These are phyloP conservation scores for Pseudopediastrum boryanum DNA, from an alignment of 139 green algal genomes.

Conservation along the genomic window DNA sequence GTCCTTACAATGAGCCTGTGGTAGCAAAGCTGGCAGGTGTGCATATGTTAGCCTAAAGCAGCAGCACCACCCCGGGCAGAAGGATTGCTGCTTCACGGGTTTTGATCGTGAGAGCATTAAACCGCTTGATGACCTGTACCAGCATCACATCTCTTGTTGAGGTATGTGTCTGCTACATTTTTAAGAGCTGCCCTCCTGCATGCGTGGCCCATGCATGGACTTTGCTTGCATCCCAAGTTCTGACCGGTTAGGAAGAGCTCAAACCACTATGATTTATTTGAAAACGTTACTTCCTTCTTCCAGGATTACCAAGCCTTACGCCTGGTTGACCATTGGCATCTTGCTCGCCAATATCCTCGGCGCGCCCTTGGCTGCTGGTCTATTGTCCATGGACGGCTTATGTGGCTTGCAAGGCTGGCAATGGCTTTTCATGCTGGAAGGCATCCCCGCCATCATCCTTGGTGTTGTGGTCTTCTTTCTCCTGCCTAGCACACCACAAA, in stretches of 20 bases:
- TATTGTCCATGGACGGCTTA: slow-evolving; percentile 6
- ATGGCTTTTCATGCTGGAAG: slow-evolving; percentile 65
- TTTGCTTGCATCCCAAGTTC: not conserved
- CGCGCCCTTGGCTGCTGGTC: not conserved
- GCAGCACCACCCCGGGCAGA: too few relatives aligned
- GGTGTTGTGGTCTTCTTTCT: not conserved
- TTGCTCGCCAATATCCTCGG: not conserved
- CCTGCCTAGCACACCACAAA: not conserved
- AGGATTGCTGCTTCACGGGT: too few relatives aligned
- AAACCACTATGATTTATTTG: not conserved
- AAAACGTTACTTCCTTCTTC: not conserved
- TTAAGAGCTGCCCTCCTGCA: too few relatives aligned
- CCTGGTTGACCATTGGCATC: not conserved
- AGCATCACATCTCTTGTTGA: too few relatives aligned
- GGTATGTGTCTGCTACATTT: too few relatives aligned
- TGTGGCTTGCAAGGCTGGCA: slow-evolving; percentile 74
- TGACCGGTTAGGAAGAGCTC: not conserved
- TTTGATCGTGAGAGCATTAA: too few relatives aligned
- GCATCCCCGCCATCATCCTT: slow-evolving; percentile 13
- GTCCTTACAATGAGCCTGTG: too few relatives aligned
- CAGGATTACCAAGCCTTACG: not conserved
- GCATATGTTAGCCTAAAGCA: too few relatives aligned
- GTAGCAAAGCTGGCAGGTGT: too few relatives aligned
- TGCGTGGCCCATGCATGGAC: too few relatives aligned
- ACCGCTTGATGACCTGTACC: too few relatives aligned